A percentile compares a stretch with the other conserved stretches of the same genome.
Conservation (phyloP, 768 basidiomycete genomes). For the button mushroom (Agaricus bisporus) region DNA sequence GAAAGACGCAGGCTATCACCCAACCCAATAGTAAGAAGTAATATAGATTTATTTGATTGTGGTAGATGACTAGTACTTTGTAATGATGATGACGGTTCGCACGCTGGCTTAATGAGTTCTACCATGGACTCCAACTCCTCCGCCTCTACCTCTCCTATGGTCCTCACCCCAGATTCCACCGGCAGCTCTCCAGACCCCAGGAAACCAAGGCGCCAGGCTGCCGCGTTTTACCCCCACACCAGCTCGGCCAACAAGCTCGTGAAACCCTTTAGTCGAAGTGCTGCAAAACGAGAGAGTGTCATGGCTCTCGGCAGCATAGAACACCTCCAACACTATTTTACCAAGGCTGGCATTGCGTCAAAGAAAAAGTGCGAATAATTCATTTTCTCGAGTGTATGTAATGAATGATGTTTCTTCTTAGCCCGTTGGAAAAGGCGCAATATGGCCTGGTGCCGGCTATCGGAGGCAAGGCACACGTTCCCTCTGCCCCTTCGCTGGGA, state of each 20-base stretch:
- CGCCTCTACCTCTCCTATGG: constrained; percentile 42
- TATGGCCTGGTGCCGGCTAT: constrained; percentile 73
- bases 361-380: constrained; percentile 56
- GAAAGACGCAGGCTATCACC: constrained; percentile 14
- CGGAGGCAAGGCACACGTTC: constrained; percentile 48
- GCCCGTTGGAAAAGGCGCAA: constrained; percentile 42
- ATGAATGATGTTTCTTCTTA: constrained; percentile 11
- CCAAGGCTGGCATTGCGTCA: constrained; percentile 74
- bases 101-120: constrained; percentile 2
- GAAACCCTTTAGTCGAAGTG: constrained; percentile 86
- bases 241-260: constrained; percentile 65
- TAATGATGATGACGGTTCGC: background rate
- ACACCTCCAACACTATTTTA: constrained; percentile 93
- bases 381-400: no score
- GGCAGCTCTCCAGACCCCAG: constrained; percentile 29
- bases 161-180: constrained; percentile 60
- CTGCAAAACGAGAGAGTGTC: constrained; percentile 90
- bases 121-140: constrained; percentile 38
- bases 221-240: constrained; percentile 66
- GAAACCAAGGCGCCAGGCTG: constrained; percentile 61
- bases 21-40: no score
- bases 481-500: constrained; percentile 34
- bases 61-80: no score
- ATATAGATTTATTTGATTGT: no score
- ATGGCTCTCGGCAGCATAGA: constrained; percentile 95